Base-by-base conservation (phyloP, 176 grass and related monocot genomes). In the Triticum dicoccoides region DNA sequence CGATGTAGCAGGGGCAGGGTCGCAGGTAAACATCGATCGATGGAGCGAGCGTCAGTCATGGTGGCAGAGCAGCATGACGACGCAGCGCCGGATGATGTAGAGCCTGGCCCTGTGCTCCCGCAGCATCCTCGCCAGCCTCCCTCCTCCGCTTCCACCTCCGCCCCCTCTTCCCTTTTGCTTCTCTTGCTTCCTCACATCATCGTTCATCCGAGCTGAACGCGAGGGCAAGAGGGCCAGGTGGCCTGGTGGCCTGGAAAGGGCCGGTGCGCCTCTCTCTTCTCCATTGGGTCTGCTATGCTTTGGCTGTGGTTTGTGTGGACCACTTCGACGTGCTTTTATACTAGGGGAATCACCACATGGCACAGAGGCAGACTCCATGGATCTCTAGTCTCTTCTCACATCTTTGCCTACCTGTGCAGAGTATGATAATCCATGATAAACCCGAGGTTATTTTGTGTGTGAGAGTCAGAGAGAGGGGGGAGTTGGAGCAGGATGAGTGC, bases 1-100 rank as follows among this genome's bases (percentile, higher is more conserved):
- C 2, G 58, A 15, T 73, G 70, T 45, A 73, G 41, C 70, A 47
- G 70, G 20, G 37, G 20, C 69, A 71, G 35, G 38, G 69, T 71
- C 18, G 69, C n/a, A 41, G 35, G 8, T 6, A 65, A 4, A 27
- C 63, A 21, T 78, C 61, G 79, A 69, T 89, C 81, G 39, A 17
- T 2, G 6, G 9, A 18, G 8, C 18, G 9, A 18, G 17, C 34
- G 27, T 25, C 88, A 92, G 56, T 90, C 91, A 82, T 89, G 77
- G 82, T 45, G 67, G 69, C 87, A 81, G 25, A 89, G 87, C 77
- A 89, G 69, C 77, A 85, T 74, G 77, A 81, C 77, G 61, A 89
- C 33, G 68, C 87, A 89, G 32, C 82, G 69, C 30, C 45, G 82
- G 82, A 90, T 83, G 79, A 90, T 90, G 61, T 86, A 90, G 63